Conservation (phyloP, 176 grass and related monocot species). For the Bolboschoenus planiculmis region DNA sequence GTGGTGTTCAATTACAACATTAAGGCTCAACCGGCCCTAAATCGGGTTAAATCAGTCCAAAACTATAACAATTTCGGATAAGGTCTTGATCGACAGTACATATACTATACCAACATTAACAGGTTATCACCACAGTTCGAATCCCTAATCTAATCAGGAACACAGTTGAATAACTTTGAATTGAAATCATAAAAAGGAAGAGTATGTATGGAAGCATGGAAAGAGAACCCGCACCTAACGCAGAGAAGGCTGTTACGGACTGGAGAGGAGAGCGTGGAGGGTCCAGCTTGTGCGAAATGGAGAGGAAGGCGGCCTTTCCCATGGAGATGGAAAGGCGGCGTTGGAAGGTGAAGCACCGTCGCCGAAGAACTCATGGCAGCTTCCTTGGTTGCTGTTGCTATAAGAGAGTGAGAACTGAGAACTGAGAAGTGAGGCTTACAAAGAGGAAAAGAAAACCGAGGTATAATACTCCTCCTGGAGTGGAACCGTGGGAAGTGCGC, state of each 20-base stretch:
- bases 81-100: background rate
- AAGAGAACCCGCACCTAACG: conserved; percentile 18
- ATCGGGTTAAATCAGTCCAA: background rate
- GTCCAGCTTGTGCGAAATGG: background rate
- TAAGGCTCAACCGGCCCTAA: background rate
- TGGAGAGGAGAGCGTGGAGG: conserved; percentile 5
- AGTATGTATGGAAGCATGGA: background rate
- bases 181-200: background rate
- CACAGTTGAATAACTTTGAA: background rate
- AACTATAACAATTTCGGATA: background rate
- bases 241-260: conserved; percentile 8
- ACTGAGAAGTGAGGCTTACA: background rate
- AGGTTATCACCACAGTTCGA: background rate
- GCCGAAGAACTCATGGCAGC: conserved; percentile 31
- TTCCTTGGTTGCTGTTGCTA: background rate
- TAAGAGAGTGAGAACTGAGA: background rate
- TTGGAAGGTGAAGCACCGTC: conserved; percentile 36
- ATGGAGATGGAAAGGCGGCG: background rate
- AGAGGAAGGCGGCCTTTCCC: background rate
- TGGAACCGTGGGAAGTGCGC: too few relatives aligned
- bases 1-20: background rate
- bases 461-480: too few relatives aligned
- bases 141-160: background rate
- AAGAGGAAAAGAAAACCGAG: background rate
- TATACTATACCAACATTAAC: background rate